Conservation (phyloP, 768 basidiomycete genomes). For the Exsudoporus frostii region DNA sequence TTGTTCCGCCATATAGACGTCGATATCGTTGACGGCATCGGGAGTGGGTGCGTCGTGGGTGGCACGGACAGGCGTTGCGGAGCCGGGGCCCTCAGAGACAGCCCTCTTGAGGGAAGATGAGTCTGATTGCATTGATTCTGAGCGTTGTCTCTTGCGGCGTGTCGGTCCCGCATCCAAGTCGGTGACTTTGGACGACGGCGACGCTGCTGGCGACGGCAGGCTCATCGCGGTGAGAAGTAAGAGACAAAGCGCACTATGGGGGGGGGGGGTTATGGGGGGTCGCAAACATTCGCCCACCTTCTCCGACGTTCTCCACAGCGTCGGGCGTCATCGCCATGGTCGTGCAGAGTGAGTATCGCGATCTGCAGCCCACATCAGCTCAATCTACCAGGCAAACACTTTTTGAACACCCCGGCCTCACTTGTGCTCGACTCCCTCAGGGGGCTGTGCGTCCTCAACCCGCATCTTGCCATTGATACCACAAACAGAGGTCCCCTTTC, state of each 20-base stretch:
- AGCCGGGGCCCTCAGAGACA: slow-evolving; percentile 60
- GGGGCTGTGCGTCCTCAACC: slow-evolving; percentile 71
- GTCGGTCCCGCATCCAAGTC: slow-evolving; percentile 33
- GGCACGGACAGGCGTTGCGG: slow-evolving; percentile 35
- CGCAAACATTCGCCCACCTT: background rate
- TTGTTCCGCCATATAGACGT: slow-evolving; percentile 64
- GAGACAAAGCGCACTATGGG: background rate
- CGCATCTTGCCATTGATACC: slow-evolving; percentile 65
- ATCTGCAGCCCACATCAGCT: background rate
- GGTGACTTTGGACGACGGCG: slow-evolving; percentile 41
- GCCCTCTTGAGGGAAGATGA: slow-evolving; percentile 78
- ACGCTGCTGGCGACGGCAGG: slow-evolving; percentile 39
- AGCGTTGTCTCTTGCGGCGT: slow-evolving; percentile 68
- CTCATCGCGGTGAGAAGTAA: slow-evolving; percentile 35
- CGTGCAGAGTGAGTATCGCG: background rate
- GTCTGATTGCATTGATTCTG: slow-evolving; percentile 71
- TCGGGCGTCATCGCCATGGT: background rate
- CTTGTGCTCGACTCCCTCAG: slow-evolving; percentile 77
- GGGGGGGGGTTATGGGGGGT: slow-evolving; percentile 11
- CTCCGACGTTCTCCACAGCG: background rate
- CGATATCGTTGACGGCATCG: slow-evolving; percentile 50
- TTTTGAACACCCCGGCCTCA: slow-evolving; percentile 65
- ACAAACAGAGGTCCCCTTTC: slow-evolving; percentile 59
- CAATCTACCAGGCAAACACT: slow-evolving; percentile 53
- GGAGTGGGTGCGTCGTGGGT: slow-evolving; percentile 13